Percentiles rank a stretch among this genome's conserved stretches.
These are phyloP conservation scores for Boletus vinaceobasis DNA, from an alignment of 768 basidiomycete species.

Conservation along the genomic window DNA sequence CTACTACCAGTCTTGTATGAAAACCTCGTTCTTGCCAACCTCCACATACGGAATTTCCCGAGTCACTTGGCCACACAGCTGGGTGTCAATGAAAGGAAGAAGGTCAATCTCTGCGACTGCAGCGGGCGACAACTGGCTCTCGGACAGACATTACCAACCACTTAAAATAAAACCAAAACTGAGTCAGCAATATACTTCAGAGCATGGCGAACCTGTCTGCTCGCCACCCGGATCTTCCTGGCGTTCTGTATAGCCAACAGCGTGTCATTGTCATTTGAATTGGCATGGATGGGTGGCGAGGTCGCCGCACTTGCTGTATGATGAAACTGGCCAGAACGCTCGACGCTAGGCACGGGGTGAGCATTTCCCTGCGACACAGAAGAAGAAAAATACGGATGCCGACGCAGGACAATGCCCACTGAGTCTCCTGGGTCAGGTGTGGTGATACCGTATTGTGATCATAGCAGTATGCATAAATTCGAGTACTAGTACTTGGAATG, in stretches of 20 bases:
- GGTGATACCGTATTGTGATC: neutral
- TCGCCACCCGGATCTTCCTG: neutral
- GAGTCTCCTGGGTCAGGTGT: neutral
- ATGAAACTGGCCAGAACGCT: neutral
- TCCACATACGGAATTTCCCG: neutral
- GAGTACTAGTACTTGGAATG: neutral
- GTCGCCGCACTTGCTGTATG: constrained; percentile 4
- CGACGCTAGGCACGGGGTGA: neutral
- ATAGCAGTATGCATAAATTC: neutral
- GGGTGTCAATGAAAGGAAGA: neutral
- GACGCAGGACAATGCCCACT: neutral
- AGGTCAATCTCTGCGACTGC: neutral
- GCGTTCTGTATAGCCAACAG: neutral
- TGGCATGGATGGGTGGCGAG: constrained; percentile 4
- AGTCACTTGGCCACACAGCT: constrained; percentile 4
- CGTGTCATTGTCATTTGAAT: constrained; percentile 13
- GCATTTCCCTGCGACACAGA: too few relatives aligned
- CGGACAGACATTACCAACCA: neutral
- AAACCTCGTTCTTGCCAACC: constrained; percentile 1
- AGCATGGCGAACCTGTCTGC: neutral
- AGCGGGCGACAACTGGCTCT: neutral
- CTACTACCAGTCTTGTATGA: neutral
- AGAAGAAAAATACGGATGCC: neutral
- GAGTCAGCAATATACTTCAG: neutral
- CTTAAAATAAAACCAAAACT: neutral